Conservation (phyloP, 208 protist species). For the Trypanosomatidae sp. region DNA sequence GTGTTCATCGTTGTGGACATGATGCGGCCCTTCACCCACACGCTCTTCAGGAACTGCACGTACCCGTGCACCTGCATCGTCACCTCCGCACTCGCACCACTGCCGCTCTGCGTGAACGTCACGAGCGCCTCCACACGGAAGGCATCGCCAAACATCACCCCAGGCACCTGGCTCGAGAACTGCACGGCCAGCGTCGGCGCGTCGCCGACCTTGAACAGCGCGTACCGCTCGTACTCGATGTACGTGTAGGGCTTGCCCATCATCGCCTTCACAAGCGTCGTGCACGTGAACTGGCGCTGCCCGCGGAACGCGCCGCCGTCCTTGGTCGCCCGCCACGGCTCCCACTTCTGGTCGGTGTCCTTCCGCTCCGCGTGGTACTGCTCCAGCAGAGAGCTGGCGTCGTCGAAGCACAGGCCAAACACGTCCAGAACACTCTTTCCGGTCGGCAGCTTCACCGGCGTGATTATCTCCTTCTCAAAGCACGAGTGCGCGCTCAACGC, state of each 20-base stretch:
- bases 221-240: conserved; percentile 67
- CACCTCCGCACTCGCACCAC: conserved; percentile 24
- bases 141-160: conserved; percentile 60
- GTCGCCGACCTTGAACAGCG: conserved; percentile 51
- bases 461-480: conserved; percentile 56
- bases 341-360: conserved; percentile 53
- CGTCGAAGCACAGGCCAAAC: conserved; percentile 63
- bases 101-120: conserved; percentile 43
- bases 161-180: conserved; percentile 56
- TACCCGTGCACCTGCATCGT: conserved; percentile 32
- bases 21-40: conserved; percentile 51
- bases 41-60: conserved; percentile 60
- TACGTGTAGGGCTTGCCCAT: conserved; percentile 52
- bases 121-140: conserved; percentile 57
- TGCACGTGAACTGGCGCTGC: conserved; percentile 56
- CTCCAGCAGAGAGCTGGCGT: conserved; percentile 39
- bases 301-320: conserved; percentile 46
- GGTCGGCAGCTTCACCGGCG: conserved; percentile 40
- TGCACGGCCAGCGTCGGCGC: conserved; percentile 56
- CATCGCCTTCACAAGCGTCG: conserved; percentile 54
- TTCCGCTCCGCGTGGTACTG: conserved; percentile 44
- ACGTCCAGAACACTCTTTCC: conserved; percentile 57
- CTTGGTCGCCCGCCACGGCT: conserved; percentile 41
- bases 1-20: conserved; percentile 31
- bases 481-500: conserved; percentile 53